Conservation (phyloP, 163 green algal species). For the Chloromonas sp. region DNA sequence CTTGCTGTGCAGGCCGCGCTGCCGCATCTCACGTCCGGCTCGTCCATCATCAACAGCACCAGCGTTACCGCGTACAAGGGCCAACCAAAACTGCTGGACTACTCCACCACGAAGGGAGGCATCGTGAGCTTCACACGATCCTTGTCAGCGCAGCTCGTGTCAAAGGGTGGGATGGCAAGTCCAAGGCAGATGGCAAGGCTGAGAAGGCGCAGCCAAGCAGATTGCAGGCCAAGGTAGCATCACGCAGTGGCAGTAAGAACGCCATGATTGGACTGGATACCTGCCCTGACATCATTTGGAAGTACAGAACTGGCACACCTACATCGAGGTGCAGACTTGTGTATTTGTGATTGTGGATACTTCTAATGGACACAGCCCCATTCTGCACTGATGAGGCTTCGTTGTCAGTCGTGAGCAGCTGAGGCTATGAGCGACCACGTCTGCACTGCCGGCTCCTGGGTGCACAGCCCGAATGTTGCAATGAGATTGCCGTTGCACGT, state of each 20-base stretch:
- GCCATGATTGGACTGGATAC: neutral
- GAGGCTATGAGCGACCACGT: no score
- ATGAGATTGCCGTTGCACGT: no score
- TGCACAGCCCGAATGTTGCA: no score
- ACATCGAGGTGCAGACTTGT: no score
- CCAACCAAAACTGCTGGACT: conserved; percentile 37
- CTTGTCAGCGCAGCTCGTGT: conserved; percentile 14
- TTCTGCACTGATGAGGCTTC: no score
- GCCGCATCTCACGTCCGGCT: conserved; percentile 29
- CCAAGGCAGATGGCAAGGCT: neutral
- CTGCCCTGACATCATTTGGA: no score
- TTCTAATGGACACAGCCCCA: no score
- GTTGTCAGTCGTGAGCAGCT: no score
- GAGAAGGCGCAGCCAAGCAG: neutral
- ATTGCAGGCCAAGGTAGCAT: neutral
- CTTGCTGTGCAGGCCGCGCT: conserved; percentile 23
- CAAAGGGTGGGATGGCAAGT: neutral
- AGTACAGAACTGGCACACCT: no score
- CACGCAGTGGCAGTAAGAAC: neutral
- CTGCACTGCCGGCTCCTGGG: no score
- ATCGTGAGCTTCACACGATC: conserved; percentile 41
- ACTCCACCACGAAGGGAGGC: conserved; percentile 49
- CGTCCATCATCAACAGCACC: conserved; percentile 40
- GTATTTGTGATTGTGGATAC: no score
- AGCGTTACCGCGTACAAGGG: conserved; percentile 37